Conservation (phyloP, 164 flowering plant species). For the Houttuynia cordata region DNA sequence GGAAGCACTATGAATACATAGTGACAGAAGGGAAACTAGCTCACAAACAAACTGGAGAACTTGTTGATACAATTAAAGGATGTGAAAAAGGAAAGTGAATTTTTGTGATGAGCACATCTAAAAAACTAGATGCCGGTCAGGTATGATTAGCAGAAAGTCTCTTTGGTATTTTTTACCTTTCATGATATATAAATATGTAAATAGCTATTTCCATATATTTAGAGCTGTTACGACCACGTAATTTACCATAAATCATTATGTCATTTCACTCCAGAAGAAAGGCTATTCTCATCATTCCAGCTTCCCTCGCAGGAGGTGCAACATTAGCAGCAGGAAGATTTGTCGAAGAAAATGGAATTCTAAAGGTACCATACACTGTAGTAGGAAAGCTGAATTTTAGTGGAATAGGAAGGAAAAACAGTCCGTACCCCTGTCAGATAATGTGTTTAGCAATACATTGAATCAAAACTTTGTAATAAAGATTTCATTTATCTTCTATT, state of each 20-base stretch:
- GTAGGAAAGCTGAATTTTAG: too few species aligned
- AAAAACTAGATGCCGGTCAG: slow-evolving; percentile 48
- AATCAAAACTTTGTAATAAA: too few species aligned
- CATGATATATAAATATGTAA: too few species aligned
- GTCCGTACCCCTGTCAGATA: too few species aligned
- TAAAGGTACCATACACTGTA: slow-evolving; percentile 35
- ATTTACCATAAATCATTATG: too few species aligned
- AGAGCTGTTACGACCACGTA: too few species aligned
- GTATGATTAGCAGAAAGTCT: too few species aligned
- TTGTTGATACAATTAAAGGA: slow-evolving; percentile 45
- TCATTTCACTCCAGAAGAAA: slow-evolving; percentile 31
- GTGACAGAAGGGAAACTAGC: slow-evolving; percentile 46
- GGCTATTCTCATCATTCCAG: slow-evolving; percentile 88
- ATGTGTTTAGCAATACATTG: too few species aligned
- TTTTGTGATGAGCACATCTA: slow-evolving; percentile 83
- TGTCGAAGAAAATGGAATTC: slow-evolving; percentile 43
- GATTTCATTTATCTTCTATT: too few species aligned
- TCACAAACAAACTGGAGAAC: slow-evolving; percentile 38
- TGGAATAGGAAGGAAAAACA: too few species aligned
- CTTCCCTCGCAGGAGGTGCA: slow-evolving; percentile 86
- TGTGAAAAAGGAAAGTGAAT: slow-evolving; percentile 50
- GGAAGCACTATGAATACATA: slow-evolving; percentile 60
- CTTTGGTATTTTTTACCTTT: too few species aligned
- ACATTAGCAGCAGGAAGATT: slow-evolving; percentile 87
- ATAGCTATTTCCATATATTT: too few species aligned